Evolutionary conservation across 257 asterid genomes (phyloP), one percentile per base, ranked within the genome.

Genomic region (Jaltomata sinuosa): DNA sequence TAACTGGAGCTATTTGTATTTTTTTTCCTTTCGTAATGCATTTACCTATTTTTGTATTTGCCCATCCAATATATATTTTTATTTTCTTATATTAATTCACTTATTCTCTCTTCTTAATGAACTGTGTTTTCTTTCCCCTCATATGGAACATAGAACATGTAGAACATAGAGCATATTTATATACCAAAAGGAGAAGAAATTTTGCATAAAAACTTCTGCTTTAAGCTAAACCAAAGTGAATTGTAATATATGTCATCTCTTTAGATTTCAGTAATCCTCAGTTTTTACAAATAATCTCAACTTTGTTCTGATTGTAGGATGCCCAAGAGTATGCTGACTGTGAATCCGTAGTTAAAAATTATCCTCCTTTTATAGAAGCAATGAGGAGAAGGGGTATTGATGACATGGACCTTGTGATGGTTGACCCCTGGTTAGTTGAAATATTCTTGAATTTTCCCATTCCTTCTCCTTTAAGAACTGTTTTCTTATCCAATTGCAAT

Each of bases 401-500:
- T 88, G 98, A 97, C 85, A 93, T 97, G 98, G 98, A 97, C 85
- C 94, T 97, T 84, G 99, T 96, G 89, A 96, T 96, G 99, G 99
- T 96, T 87, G 99, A 96, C 91, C 92, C 97, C 11, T 96, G 99
- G 99, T 96, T 84, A 86, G 97, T 89, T 79, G 84, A 80, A 45
- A 38, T 77, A 40, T 31, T 36, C 67, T 25, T 79, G 16, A 21
- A 27, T 65, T 12, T 53, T 40, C 29, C 15, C 27, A 68, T 81
- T 81, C 36, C 72, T 55, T 80, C 69, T 81, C 38, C 55, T 45
- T 45, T 76, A 76, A 47, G 81, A 76, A 27, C 27, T 1, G 25
- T 25, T 76, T 76, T 76, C 19, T 12, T 15, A 25, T 47, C 8
- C 22, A 72, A 68, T 19, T 32, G 32, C 69, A 69, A 69, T 22